Percentiles rank a stretch among this genome's conserved stretches.
These are phyloP conservation scores for Casaregolazyma lundiana DNA, from an alignment of 1,139 yeast genomes.

Conservation along the genomic window DNA sequence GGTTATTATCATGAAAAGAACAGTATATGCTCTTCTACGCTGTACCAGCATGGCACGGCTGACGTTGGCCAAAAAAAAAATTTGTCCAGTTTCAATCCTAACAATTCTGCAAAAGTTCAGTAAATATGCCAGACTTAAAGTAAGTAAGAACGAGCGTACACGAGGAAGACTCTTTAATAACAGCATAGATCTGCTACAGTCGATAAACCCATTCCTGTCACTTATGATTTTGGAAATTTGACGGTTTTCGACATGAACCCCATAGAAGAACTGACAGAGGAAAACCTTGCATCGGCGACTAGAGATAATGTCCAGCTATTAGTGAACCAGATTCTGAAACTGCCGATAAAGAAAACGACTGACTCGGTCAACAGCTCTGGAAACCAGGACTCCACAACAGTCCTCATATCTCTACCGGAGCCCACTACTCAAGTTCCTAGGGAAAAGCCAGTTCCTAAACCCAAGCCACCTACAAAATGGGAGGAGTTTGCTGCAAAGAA, in stretches of 20 bases:
- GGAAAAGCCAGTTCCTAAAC: conserved; percentile 92
- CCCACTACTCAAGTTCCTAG: conserved; percentile 83
- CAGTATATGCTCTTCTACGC: too few relatives aligned
- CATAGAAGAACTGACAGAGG: conserved; percentile 67
- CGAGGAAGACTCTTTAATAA: not conserved
- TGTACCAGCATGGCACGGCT: too few relatives aligned
- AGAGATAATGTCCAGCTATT: conserved; percentile 91
- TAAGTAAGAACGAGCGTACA: not conserved
- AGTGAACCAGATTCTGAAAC: conserved; percentile 81
- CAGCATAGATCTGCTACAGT: conserved; percentile 44
- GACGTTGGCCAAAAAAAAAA: conserved; percentile 1
- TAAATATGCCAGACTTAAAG: conserved; percentile 8
- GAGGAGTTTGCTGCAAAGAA: conserved; percentile 92
- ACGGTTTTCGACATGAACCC: conserved; percentile 80
- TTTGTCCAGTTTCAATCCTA: not conserved
- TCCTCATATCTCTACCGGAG: conserved; percentile 79
- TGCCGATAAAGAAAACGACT: conserved; percentile 82
- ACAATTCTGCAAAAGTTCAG: too few relatives aligned
- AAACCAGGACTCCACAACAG: conserved; percentile 69
- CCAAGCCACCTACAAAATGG: conserved; percentile 93
- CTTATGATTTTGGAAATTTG: conserved; percentile 80
- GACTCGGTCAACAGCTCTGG: conserved; percentile 57
- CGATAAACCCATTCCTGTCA: conserved; percentile 80
- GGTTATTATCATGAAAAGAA: too few relatives aligned
- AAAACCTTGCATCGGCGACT: conserved; percentile 41